These are phyloP conservation scores for Pythium biforme DNA, from an alignment of 352 stramenopile genomes.

Conservation along the genomic window DNA sequence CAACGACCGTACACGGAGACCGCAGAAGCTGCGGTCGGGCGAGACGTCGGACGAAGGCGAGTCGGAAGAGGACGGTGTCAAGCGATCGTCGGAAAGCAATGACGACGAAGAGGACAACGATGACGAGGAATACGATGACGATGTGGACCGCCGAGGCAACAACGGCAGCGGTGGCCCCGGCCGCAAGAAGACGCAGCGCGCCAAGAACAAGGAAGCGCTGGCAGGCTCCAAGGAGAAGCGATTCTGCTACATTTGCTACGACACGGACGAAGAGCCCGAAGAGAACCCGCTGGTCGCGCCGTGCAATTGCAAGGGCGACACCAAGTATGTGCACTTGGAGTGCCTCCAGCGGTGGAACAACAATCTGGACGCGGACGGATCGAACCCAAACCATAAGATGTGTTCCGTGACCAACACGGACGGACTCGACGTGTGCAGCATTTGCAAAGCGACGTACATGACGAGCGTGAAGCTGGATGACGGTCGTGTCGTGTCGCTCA, in stretches of 20 bases:
- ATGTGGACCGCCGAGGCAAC: too few species aligned
- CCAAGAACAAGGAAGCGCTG: constrained; percentile 41
- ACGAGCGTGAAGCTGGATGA: constrained; percentile 87
- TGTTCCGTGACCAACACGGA: constrained; percentile 90
- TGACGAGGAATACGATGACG: constrained; percentile 12
- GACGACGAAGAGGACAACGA: constrained; percentile 22
- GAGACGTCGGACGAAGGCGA: constrained; percentile 80
- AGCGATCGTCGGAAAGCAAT: constrained; percentile 22
- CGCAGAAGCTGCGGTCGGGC: constrained; percentile 33
- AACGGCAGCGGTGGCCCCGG: not conserved
- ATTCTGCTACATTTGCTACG: constrained; percentile 94
- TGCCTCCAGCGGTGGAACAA: constrained; percentile 93
- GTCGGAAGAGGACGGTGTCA: constrained; percentile 66
- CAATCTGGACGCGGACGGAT: constrained; percentile 75
- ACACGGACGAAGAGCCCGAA: constrained; percentile 82
- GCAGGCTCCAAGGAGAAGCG: constrained; percentile 44
- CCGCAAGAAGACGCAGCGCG: constrained; percentile 23
- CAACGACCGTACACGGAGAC: constrained; percentile 15
- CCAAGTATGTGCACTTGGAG: constrained; percentile 91
- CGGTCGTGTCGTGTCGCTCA: constrained; percentile 80
- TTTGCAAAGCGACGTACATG: constrained; percentile 91
- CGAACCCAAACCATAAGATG: constrained; percentile 84
- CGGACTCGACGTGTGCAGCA: constrained; percentile 86
- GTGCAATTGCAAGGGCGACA: constrained; percentile 91
- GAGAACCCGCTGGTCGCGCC: constrained; percentile 88